A percentile compares a stretch with the other conserved stretches of the same genome.
Conservation (phyloP, 768 basidiomycete genomes). For the Russula olivacea region DNA sequence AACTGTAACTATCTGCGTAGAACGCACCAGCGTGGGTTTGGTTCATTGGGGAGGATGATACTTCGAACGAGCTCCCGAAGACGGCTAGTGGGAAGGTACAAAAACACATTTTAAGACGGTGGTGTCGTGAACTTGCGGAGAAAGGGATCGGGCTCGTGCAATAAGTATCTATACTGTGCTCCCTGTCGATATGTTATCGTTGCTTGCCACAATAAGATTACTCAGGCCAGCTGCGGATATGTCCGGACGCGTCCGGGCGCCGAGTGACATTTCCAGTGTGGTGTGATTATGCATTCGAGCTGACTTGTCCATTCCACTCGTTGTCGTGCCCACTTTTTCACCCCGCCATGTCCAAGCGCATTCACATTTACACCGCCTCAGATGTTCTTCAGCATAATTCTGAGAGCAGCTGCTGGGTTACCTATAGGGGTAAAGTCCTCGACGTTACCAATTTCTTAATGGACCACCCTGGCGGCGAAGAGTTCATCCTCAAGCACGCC, state of each 20-base stretch:
- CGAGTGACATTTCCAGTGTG: neutral
- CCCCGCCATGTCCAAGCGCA: constrained; percentile 50
- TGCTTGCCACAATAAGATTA: too few species aligned
- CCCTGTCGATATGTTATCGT: too few species aligned
- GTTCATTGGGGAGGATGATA: constrained; percentile 67
- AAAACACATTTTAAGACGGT: constrained; percentile 70
- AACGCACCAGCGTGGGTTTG: constrained; percentile 80
- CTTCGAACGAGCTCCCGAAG: constrained; percentile 59
- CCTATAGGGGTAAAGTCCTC: constrained; percentile 78
- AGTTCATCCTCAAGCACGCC: constrained; percentile 75
- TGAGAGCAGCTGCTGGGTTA: constrained; percentile 70
- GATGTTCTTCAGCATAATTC: constrained; percentile 65
- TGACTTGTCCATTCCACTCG: neutral
- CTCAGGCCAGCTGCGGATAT: too few species aligned
- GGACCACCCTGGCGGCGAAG: constrained; percentile 95
- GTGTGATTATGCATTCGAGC: neutral
- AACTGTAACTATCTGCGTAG: constrained; percentile 34
- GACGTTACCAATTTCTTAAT: constrained; percentile 77
- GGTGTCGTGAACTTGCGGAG: constrained; percentile 54
- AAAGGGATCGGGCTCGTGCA: constrained; percentile 37
- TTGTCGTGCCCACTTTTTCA: constrained; percentile 19
- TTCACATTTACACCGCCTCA: constrained; percentile 67
- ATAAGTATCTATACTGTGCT: neutral
- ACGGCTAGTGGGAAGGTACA: constrained; percentile 84
- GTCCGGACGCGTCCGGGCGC: too few species aligned